Base-by-base conservation (phyloP, 2,329 filamentous ascomycete genomes). In the Arthrobotrys musiformis region DNA sequence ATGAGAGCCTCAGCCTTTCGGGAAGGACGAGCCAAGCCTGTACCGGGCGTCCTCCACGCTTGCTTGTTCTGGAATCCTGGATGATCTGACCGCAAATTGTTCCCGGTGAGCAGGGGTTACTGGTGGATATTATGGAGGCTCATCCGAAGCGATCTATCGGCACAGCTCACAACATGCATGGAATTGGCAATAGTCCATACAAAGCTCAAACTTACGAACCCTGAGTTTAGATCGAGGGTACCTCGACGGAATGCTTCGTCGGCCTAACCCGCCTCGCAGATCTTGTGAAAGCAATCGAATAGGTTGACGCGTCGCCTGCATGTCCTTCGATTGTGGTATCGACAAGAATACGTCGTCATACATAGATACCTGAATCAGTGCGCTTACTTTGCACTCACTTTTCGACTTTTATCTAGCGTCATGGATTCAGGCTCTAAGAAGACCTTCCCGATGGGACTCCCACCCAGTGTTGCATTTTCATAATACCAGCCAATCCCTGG, bases 1-100 rank as follows among this genome's bases (percentile, higher is more conserved):
- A 70, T 69, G 58, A 69, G 70, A 75, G 72, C 72, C 72, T 76
- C 72, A 76, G 63, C 72, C 64, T 63, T 58, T 52, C 61, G 70
- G 63, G 70, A 63, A 56, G 63, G 35, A 9, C 24, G 17, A 40
- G 64, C 72, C 64, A 76, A 70, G 64, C 46, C 54, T 52, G 33
- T 66, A 58, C 70, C 62, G 58, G 70, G 52, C 26, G 17, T n/a
- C 9, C 28, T 35, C 50, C 48, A 61, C 69, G 50, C 61, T 73
- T 66, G 61, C 69, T 73, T 67, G 40, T 73, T 73, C 69, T 73
- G 61, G 60, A 54, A 50, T 61, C 61, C 61, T 56, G 50, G 69
- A 58, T 73, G 50, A 26, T 72, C 40, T 63, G 40, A 64, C 68
- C 44, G 44, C 26, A 63, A 72, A 64, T 64, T 64, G 58, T 56